phyloP scores from a whole-genome alignment of 768 basidiomycete genomes.

The Lactarius evosmus region DNA sequence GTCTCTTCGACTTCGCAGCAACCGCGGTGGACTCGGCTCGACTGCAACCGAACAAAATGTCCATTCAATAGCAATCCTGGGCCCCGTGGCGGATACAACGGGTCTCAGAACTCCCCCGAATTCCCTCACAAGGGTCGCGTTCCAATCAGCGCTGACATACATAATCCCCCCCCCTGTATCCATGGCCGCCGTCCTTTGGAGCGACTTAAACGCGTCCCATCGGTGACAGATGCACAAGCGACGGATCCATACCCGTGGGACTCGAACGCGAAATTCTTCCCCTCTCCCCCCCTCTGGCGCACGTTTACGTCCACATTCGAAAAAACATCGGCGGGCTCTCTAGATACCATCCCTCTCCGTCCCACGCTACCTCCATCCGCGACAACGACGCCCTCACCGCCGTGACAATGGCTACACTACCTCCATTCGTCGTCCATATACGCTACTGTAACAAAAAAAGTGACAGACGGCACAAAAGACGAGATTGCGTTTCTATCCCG shows the following conservation, averaged over 20 bases:
- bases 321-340: conserved; percentile 2
- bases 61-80: not conserved
- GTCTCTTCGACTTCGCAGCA: conserved; percentile 8
- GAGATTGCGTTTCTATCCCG: not conserved
- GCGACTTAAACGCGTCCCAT: conserved; percentile 18
- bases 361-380: conserved; percentile 14
- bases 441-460: not conserved
- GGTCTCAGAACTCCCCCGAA: conserved; percentile 1
- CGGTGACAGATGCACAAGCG: conserved; percentile 5
- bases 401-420: not conserved
- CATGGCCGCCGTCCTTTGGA: conserved; percentile 16
- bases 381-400: not conserved
- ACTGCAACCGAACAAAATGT: not conserved
- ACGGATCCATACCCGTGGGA: conserved; percentile 19
- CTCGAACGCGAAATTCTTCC: conserved; percentile 2
- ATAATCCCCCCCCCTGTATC: conserved; percentile 14
- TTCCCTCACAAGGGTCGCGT: not conserved
- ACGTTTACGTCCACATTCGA: conserved; percentile 18
- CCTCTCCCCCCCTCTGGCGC: conserved; percentile 4
- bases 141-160: conserved; percentile 10
- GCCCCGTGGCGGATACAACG: not conserved
- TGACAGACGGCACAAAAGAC: not conserved
- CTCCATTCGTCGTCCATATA: conserved; percentile 13
- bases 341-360: conserved; percentile 2
- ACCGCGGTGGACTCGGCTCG: not conserved